Evolutionary conservation across 306 rosid species (phyloP), one percentile per base, ranked within the genome.

Genomic region (Gastrolobium bilobum): DNA sequence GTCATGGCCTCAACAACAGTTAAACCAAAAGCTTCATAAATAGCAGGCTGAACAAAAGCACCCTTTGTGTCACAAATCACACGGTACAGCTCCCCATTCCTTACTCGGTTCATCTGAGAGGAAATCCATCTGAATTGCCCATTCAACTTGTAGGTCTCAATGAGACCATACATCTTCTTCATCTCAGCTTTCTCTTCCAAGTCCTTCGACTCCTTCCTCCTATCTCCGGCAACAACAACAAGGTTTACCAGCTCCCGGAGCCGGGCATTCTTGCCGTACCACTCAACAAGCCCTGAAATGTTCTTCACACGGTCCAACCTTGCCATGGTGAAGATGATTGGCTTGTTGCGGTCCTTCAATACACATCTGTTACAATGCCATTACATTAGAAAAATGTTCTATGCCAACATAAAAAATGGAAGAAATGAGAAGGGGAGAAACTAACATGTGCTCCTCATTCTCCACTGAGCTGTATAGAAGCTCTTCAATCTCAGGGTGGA

Each of bases 71-170:
- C 99, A 3, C 92, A 88, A 7, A 96, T 93, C 57, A 65, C 88
- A 9, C 99, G 96, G 88, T 96, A 96, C 38, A 96, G 96, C 51
- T 96, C 99, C 8, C 97, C 99, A 0, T 96, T 96, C 80, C 98
- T 78, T 56, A 93, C 88, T 4, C 99, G 64, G 85, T 96, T 79
- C 99, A 91, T 96, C 88, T 96, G 99, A 0, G 99, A 83, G 0
- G 99, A 91, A 47, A 96, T 96, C 99, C 99, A 96, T 81, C 99
- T 81, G 86, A 96, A 96, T 64, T 96, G 99, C 1, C 98, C 99
- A 11, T 93, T 93, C 80, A 96, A 31, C 77, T 96, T 91, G 92
- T 96, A 91, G 53, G 96, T 93, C 48, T 96, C 90, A 0, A 96
- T 96, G 7, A 93, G 86, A 20, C 84, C 78, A 1, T 96, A 79